Evolutionary conservation across 2,329 filamentous ascomycete genomes (phyloP).

Genomic region (Trichoderma arundinaceum): DNA sequence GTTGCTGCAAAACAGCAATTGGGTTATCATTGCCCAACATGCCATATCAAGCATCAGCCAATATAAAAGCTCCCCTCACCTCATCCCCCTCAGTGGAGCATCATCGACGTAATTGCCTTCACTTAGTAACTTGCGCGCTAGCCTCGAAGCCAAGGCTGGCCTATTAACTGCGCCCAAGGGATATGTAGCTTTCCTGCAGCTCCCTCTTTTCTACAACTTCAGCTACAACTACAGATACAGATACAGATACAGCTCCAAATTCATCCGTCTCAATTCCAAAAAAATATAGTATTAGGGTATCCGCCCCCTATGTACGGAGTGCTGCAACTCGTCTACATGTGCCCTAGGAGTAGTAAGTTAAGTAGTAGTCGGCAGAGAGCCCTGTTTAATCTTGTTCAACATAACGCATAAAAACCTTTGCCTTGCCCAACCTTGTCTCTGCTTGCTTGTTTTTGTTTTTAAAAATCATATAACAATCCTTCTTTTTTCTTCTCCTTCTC

Average conservation of each 20-base stretch:
- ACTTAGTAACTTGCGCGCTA: slow-evolving; percentile 1
- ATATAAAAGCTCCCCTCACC: not conserved
- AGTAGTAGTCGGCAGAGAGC: slow-evolving; percentile 35
- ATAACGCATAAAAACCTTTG: slow-evolving; percentile 33
- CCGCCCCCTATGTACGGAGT: slow-evolving; percentile 31
- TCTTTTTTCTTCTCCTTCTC: slow-evolving; percentile 28
- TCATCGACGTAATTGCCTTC: slow-evolving; percentile 19
- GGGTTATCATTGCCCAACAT: not conserved
- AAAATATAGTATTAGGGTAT: slow-evolving; percentile 29
- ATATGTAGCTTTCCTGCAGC: not conserved
- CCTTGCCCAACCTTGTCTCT: slow-evolving; percentile 31
- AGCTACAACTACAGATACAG: too few relatives aligned
- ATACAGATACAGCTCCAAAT: not conserved
- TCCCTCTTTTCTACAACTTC: not conserved
- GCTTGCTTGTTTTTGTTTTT: slow-evolving; percentile 34
- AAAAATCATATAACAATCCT: slow-evolving; percentile 31
- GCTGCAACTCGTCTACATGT: slow-evolving; percentile 28
- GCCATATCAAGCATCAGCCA: not conserved
- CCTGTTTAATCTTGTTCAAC: slow-evolving; percentile 34
- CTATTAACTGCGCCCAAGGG: not conserved
- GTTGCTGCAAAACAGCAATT: too few relatives aligned
- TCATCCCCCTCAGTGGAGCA: slow-evolving; percentile 9
- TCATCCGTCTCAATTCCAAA: not conserved
- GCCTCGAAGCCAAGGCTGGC: not conserved
- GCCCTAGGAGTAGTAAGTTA: slow-evolving; percentile 25